These are phyloP conservation scores for Fusarium verrucosum DNA, from an alignment of 2,329 filamentous ascomycete species.

Conservation along the genomic window DNA sequence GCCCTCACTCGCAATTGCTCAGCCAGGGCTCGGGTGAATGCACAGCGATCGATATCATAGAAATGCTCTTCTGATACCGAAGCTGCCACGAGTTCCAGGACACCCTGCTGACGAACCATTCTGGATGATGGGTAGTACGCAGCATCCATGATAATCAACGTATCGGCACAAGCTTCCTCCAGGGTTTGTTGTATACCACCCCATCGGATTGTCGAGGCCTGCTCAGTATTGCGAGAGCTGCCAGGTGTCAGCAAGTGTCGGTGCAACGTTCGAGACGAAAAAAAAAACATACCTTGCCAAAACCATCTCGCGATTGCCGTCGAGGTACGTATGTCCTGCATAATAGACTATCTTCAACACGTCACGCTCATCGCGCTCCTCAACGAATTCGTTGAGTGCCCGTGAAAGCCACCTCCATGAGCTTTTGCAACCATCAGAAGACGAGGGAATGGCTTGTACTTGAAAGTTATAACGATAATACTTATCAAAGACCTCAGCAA, in stretches of 20 bases:
- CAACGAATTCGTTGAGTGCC: slow-evolving; percentile 62
- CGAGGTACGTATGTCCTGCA: slow-evolving; percentile 63
- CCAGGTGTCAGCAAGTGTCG: slow-evolving; percentile 28
- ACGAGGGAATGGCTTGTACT: slow-evolving; percentile 60
- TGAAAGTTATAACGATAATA: slow-evolving; percentile 63
- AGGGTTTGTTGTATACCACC: slow-evolving; percentile 64
- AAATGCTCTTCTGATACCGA: slow-evolving; percentile 63
- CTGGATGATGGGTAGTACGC: slow-evolving; percentile 65
- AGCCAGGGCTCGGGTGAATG: slow-evolving; percentile 61
- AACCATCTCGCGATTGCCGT: slow-evolving; percentile 66
- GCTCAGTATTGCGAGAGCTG: slow-evolving; percentile 59
- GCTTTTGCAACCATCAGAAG: slow-evolving; percentile 57
- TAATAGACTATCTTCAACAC: slow-evolving; percentile 69
- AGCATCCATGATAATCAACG: slow-evolving; percentile 67
- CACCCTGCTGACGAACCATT: slow-evolving; percentile 61
- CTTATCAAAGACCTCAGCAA: slow-evolving; percentile 61
- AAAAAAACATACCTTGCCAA: slow-evolving; percentile 59
- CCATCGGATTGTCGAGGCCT: slow-evolving; percentile 62
- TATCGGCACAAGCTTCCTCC: slow-evolving; percentile 65
- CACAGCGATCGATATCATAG: slow-evolving; percentile 57
- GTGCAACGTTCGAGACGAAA: background rate
- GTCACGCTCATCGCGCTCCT: slow-evolving; percentile 63
- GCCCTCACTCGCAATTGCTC: slow-evolving; percentile 61
- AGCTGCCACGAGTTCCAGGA: slow-evolving; percentile 66
- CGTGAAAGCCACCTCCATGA: slow-evolving; percentile 64